A percentile compares a stretch with the other conserved stretches of the same genome.
These are phyloP conservation scores for Pestalotiopsis sp. DNA, from an alignment of 2,329 filamentous ascomycete species.

Conservation along the genomic window DNA sequence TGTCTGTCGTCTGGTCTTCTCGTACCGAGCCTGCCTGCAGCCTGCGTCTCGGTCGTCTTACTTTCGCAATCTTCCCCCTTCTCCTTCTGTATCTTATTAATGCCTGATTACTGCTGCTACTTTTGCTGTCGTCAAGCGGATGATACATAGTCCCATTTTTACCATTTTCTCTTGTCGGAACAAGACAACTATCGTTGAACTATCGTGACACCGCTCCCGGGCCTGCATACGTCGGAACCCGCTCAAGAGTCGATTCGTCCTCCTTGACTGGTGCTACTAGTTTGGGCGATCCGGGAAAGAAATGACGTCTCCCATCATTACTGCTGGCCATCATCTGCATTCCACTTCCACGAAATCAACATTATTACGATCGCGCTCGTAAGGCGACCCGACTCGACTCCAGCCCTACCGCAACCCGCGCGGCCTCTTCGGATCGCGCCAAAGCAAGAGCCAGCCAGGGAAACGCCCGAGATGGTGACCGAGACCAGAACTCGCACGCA, in stretches of 20 bases:
- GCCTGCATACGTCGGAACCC: not conserved
- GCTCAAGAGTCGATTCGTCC: not conserved
- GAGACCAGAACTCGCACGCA: conserved; percentile 5
- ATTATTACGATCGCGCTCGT: not conserved
- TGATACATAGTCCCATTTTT: not conserved
- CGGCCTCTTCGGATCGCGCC: not conserved
- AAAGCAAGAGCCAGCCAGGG: not conserved
- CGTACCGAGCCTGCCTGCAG: not conserved
- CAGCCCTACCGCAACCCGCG: not conserved
- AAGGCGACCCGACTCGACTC: not conserved
- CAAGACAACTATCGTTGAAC: not conserved
- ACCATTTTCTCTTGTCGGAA: not conserved
- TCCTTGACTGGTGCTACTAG: conserved; percentile 2
- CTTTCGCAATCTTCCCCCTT: not conserved
- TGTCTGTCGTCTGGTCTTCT: not conserved
- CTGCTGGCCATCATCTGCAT: conserved; percentile 2
- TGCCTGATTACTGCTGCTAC: not conserved
- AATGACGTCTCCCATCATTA: conserved; percentile 9
- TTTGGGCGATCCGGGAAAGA: not conserved
- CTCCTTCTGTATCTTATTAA: not conserved
- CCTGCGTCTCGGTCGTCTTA: not conserved
- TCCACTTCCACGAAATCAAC: not conserved
- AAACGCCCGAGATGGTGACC: conserved; percentile 11
- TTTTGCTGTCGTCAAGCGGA: not conserved
- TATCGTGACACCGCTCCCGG: not conserved